Evolutionary conservation across 2,329 filamentous ascomycete species (phyloP).

Genomic region (Penicillium sp.): DNA sequence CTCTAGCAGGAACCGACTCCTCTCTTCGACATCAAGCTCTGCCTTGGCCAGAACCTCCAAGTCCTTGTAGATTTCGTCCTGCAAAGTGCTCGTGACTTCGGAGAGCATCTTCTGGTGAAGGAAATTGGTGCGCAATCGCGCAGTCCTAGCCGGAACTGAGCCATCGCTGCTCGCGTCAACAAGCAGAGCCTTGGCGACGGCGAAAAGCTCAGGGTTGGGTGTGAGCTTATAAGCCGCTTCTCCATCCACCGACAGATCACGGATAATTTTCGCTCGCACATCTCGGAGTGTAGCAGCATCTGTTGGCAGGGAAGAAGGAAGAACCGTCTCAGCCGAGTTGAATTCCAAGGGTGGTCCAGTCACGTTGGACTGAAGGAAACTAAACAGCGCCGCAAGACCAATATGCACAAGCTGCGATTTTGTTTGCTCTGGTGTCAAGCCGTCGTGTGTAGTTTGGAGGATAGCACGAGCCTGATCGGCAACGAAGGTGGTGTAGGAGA

Average conservation of each 20-base stretch:
- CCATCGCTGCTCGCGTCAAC: slow-evolving; percentile 51
- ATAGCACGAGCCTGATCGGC: slow-evolving; percentile 37
- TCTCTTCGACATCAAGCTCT: slow-evolving; percentile 51
- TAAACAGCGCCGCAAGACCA: slow-evolving; percentile 71
- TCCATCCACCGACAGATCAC: slow-evolving; percentile 76
- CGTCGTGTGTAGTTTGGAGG: slow-evolving; percentile 27
- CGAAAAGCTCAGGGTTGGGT: slow-evolving; percentile 81
- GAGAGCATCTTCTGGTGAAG: slow-evolving; percentile 70
- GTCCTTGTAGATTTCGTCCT: slow-evolving; percentile 64
- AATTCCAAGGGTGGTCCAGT: slow-evolving; percentile 80
- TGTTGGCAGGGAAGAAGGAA: slow-evolving; percentile 47
- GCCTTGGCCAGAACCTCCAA: slow-evolving; percentile 55
- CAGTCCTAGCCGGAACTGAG: slow-evolving; percentile 58
- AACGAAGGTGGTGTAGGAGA: slow-evolving; percentile 44
- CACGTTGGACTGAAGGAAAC: slow-evolving; percentile 84
- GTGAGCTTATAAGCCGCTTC: slow-evolving; percentile 84
- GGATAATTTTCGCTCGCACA: slow-evolving; percentile 65
- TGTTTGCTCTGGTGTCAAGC: slow-evolving; percentile 32
- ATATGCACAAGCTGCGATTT: slow-evolving; percentile 55
- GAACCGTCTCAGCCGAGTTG: slow-evolving; percentile 52
- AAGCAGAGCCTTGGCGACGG: slow-evolving; percentile 67
- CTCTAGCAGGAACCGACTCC: slow-evolving; percentile 76
- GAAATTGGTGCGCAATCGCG: slow-evolving; percentile 71
- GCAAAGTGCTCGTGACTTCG: slow-evolving; percentile 64
- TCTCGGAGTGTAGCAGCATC: slow-evolving; percentile 49